Evolutionary conservation across 768 basidiomycete species (phyloP).

Genomic region (Coprinopsis strossmayeri): DNA sequence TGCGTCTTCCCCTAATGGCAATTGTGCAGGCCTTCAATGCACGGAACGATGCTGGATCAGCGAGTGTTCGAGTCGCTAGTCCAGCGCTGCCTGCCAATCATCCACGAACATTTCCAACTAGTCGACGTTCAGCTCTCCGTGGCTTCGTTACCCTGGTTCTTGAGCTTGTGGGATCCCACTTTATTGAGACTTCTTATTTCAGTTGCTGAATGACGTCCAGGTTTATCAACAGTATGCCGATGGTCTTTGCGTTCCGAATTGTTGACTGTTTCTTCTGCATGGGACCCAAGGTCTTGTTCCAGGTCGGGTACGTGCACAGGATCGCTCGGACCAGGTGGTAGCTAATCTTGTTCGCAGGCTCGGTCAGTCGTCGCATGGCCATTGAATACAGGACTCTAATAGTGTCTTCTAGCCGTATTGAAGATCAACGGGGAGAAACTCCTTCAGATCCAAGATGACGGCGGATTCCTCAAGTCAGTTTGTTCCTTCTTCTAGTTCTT

Average conservation of each 20-base stretch:
- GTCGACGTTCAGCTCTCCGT: constrained; percentile 97
- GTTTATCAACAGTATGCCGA: constrained; percentile 91
- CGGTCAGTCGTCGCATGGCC: constrained; percentile 33
- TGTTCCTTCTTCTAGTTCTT: neutral
- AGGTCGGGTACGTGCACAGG: constrained; percentile 74
- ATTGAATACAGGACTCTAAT: constrained; percentile 1
- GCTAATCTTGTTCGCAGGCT: constrained; percentile 32
- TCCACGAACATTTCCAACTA: constrained; percentile 84
- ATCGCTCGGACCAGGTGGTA: too few relatives aligned
- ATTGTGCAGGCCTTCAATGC: constrained; percentile 82
- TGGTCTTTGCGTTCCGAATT: constrained; percentile 97
- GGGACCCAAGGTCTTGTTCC: constrained; percentile 98
- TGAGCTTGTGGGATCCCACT: constrained; percentile 71
- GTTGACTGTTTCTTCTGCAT: constrained; percentile 98
- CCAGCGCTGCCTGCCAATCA: constrained; percentile 80
- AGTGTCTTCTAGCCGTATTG: constrained; percentile 64
- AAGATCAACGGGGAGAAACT: constrained; percentile 96
- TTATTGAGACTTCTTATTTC: neutral
- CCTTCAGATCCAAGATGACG: constrained; percentile 92
- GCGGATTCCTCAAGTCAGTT: constrained; percentile 86
- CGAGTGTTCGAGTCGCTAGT: constrained; percentile 96
- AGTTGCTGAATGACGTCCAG: constrained; percentile 25
- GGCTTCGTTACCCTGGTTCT: constrained; percentile 96
- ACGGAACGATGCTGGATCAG: constrained; percentile 97
- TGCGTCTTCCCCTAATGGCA: constrained; percentile 3